These are phyloP conservation scores for Thalassiosira hispida DNA, from an alignment of 352 stramenopile species.

Conservation along the genomic window DNA sequence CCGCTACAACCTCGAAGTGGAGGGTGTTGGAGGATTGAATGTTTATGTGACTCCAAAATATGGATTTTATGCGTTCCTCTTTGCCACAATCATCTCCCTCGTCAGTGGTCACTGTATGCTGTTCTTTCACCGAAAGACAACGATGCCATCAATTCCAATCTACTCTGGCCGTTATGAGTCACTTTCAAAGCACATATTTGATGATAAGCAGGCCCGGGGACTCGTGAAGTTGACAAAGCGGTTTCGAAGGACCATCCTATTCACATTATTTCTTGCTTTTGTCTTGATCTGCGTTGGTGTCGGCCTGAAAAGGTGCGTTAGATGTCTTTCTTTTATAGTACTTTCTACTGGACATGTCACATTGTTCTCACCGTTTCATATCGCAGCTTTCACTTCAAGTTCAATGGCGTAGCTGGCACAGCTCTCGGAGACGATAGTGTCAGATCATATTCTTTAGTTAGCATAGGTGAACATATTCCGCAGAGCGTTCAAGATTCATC, in stretches of 20 bases:
- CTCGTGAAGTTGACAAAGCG: slow-evolving; percentile 51
- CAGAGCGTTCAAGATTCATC: slow-evolving; percentile 66
- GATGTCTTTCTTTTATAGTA: too few relatives aligned
- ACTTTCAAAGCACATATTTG: slow-evolving; percentile 54
- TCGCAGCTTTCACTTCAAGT: slow-evolving; percentile 85
- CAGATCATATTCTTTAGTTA: slow-evolving; percentile 70
- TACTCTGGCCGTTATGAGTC: slow-evolving; percentile 55
- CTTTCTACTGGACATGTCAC: too few relatives aligned
- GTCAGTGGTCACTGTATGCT: slow-evolving; percentile 79
- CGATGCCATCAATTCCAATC: slow-evolving; percentile 51
- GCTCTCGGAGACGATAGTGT: slow-evolving; percentile 68
- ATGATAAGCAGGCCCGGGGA: slow-evolving; percentile 56
- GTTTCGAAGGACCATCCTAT: slow-evolving; percentile 45
- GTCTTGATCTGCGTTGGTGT: slow-evolving; percentile 70
- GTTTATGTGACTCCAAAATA: slow-evolving; percentile 81
- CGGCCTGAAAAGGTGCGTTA: slow-evolving; percentile 67
- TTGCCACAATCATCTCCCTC: slow-evolving; percentile 82
- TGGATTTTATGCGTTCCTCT: slow-evolving; percentile 85
- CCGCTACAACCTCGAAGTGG: slow-evolving; percentile 80
- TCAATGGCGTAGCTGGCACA: slow-evolving; percentile 78
- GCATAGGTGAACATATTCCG: slow-evolving; percentile 73
- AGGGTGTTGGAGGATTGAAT: slow-evolving; percentile 65
- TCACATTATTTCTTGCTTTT: slow-evolving; percentile 53
- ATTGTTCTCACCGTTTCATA: too few relatives aligned
- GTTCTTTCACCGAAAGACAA: slow-evolving; percentile 74